A percentile compares a stretch with the other conserved stretches of the same genome.
phyloP scores from a whole-genome alignment of 1,284 basidiomycete species.

The Boletus sp. region DNA sequence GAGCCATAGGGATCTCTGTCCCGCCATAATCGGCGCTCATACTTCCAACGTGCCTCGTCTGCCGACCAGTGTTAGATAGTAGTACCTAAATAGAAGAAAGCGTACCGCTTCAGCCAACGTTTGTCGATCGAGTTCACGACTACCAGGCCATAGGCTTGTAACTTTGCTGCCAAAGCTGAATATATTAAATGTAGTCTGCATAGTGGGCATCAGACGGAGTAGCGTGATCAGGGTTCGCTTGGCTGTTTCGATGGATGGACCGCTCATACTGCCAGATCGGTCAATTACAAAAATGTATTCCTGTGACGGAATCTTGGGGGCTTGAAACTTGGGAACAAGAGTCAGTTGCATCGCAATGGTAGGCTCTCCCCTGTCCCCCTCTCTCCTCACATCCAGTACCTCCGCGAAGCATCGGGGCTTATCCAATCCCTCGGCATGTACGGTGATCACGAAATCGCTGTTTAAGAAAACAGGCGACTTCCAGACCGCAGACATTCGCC shows the following conservation, averaged over 20 bases:
- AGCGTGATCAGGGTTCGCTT: conserved; percentile 41
- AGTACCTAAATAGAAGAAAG: not conserved
- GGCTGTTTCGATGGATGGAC: conserved; percentile 40
- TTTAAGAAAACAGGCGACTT: conserved; percentile 45
- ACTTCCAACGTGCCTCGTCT: conserved; percentile 39
- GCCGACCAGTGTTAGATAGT: conserved; percentile 12
- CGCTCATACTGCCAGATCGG: conserved; percentile 46
- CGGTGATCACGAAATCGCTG: conserved; percentile 50
- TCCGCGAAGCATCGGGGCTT: conserved; percentile 59
- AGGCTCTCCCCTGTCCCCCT: conserved; percentile 23
- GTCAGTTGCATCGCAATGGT: conserved; percentile 56
- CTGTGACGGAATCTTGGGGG: conserved; percentile 43
- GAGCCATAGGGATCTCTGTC: conserved; percentile 49
- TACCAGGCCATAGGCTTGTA: conserved; percentile 43
- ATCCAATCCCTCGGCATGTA: conserved; percentile 51
- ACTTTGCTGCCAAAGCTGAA: conserved; percentile 49
- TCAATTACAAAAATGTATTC: conserved; percentile 51
- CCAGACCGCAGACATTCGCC: conserved; percentile 45
- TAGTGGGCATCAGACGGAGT: conserved; percentile 39
- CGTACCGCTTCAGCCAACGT: conserved; percentile 47
- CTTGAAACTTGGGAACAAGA: conserved; percentile 51
- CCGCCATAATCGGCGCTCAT: conserved; percentile 51
- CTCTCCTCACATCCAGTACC: conserved; percentile 33
- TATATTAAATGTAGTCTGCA: conserved; percentile 48
- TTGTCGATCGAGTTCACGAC: conserved; percentile 39